Evolutionary conservation across 805 yeast genomes (phyloP), one percentile per base, ranked within the genome.

Genomic region (Wickerhamiella dianesei): DNA sequence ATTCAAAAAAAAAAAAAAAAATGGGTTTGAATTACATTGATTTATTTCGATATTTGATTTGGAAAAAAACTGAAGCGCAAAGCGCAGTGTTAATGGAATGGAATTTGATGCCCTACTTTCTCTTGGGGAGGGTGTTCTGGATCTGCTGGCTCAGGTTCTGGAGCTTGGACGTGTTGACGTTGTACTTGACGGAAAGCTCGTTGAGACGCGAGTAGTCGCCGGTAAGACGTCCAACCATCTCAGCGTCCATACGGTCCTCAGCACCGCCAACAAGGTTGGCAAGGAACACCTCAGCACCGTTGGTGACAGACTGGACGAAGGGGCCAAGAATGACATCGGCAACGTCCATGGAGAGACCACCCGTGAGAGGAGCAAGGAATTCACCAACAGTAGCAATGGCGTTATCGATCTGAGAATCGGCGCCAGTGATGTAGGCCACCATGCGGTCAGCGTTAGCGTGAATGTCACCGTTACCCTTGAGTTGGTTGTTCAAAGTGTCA

Each of bases 341-440:
- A 25, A 54, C 41, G 16, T 50, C 54, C 49, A 41, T 29, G 17
- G 53, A 48, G 14, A 48, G 29, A 35, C 58, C 58, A 35, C 46
- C 44, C 20, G 56, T 53, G 35, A 49, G 25, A 22, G 55, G 54
- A 4, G 54, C 49, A 8, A 53, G 50, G 16, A 54, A 51, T 3
- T 45, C 32, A 19, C 49, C 35, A n/a, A 50, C 44, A 17, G 50
- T 47, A 19, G 50, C 48, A n/a, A 50, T 43, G 14, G 47, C 48
- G 46, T 59, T 57, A 48, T 59, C 61, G 40, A 57, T 54, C 49
- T 59, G 61, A 35, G 58, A 57, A 48, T 60, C 64, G 14, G 57
- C 48, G 19, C 62, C 62, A 21, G 61, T 54, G 42, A 60, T 37
- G 37, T 25, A 29, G 16, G 43, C 37, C 16, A 39, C 13, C 12